Base-by-base conservation (phyloP, 495 filamentous ascomycete genomes). In the Neurospora tetrasperma region DNA sequence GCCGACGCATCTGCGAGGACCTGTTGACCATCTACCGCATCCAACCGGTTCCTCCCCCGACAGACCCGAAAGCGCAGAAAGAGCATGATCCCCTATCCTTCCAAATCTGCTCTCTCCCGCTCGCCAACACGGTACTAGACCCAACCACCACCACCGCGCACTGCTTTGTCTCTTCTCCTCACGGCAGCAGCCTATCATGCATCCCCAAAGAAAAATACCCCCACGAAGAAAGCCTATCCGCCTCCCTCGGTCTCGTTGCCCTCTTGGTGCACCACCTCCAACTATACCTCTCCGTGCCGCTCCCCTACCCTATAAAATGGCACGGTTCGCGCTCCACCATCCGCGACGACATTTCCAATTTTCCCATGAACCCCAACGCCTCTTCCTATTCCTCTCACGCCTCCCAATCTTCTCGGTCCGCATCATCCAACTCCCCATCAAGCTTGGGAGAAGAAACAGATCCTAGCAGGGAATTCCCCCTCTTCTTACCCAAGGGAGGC, bases 1-100 rank as follows among this genome's bases (percentile, higher is more conserved):
- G 93, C 40, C 88, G 94, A 8, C 89, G 96, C 23, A 92, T 98
- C 71, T 92, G 92, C 76, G 91, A 94, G 77, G 94, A 97, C 75
- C 84, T 98, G 0, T 81, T 89, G 27, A 80, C 81, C 14, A 91
- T 97, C 73, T 98, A 93, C 79, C 90, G 91, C 18, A 96, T 98
- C 72, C 87, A 89, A 14, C 90, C 94, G 0, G 84, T 88, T 44
- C 80, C 83, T 41, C 74, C 77, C 7, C 79, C 76, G 35, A 77
- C 82, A 14, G 48, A 59, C 11, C 20, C 48, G 5, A 23, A 59
- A 59, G 48, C 16, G 54, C 12, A 31, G 20, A 62, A 31, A 9
- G 27, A 62, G 12, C 54, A 62, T 4, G 54, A 62, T 4, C 84
- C 92, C 9, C 87, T 97, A 5, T 85, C 87, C 10, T 97, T 97